A percentile compares a stretch with the other conserved stretches of the same genome.
Conservation (phyloP, 768 basidiomycete genomes). For the Boletus rubescentipes region DNA sequence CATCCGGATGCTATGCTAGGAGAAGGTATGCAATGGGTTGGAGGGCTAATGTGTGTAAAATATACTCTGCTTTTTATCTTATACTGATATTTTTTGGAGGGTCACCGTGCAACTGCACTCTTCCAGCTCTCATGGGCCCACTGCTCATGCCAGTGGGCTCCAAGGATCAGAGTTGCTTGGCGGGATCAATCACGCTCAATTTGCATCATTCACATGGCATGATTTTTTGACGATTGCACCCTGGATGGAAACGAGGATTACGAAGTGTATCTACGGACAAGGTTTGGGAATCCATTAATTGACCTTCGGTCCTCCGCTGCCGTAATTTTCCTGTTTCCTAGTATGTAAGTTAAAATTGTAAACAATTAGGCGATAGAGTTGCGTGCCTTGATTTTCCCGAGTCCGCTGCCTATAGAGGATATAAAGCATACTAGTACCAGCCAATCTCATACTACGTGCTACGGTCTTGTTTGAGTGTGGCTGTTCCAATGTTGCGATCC, state of each 20-base stretch:
- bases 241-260: constrained; percentile 70
- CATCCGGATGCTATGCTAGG: constrained; percentile 50
- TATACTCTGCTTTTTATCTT: background rate
- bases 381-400: constrained; percentile 7
- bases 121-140: constrained; percentile 39
- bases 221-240: constrained; percentile 75
- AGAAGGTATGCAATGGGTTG: constrained; percentile 70
- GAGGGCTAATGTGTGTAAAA: constrained; percentile 59
- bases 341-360: background rate
- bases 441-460: background rate
- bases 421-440: background rate
- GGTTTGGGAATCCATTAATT: constrained; percentile 57
- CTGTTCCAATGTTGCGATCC: constrained; percentile 8
- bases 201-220: constrained; percentile 66
- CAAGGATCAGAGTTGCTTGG: constrained; percentile 51
- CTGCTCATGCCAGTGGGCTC: constrained; percentile 34
- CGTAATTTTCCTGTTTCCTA: background rate
- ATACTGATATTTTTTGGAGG: constrained; percentile 38
- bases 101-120: constrained; percentile 59
- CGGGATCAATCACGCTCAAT: constrained; percentile 53
- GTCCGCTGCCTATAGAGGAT: background rate
- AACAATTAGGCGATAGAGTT: background rate
- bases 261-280: constrained; percentile 64
- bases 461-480: constrained; percentile 16
- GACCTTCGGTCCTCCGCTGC: too few species aligned